Conservation (phyloP, 1,284 basidiomycete species). For the Coriolopsis trogii region DNA sequence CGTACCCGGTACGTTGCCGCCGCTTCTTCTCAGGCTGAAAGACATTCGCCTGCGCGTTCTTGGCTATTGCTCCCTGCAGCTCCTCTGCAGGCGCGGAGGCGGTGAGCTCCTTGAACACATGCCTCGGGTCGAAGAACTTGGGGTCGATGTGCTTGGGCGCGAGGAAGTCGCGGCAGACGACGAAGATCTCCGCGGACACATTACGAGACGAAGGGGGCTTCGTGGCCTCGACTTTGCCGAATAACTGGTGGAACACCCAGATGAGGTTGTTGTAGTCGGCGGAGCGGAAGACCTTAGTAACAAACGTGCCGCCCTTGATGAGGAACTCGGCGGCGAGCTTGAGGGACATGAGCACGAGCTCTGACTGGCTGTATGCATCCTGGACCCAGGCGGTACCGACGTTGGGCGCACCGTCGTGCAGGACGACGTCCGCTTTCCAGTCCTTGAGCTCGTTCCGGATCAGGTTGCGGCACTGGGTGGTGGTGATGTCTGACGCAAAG, state of each 20-base stretch:
- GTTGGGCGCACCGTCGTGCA: constrained; percentile 99
- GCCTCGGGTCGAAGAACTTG: constrained; percentile 96
- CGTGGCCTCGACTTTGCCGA: constrained; percentile 96
- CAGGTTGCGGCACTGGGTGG: constrained; percentile 85
- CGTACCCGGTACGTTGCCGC: constrained; percentile 92
- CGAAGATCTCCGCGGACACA: constrained; percentile 99
- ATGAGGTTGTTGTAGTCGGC: constrained; percentile 98
- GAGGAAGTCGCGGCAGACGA: constrained; percentile 95
- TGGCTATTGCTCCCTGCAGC: constrained; percentile 54
- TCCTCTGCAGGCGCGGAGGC: constrained; percentile 48
- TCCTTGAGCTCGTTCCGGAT: constrained; percentile 93
- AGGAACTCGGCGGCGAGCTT: constrained; percentile 98
- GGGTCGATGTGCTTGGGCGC: constrained; percentile 97
- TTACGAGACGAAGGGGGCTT: constrained; percentile 99
- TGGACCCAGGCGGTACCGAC: constrained; percentile 99
- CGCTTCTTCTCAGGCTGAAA: constrained; percentile 98
- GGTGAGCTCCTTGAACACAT: constrained; percentile 94
- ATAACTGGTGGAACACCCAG: constrained; percentile 99
- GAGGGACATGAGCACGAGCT: constrained; percentile 94
- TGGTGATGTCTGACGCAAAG: constrained; percentile 96
- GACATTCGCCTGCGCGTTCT: constrained; percentile 82
- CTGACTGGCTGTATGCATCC: constrained; percentile 97
- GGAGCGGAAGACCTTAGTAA: constrained; percentile 99
- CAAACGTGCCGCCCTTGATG: constrained; percentile 91
- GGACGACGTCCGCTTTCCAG: constrained; percentile 99